Percentiles rank a stretch among this genome's conserved stretches.
These are phyloP conservation scores for Starmerella ratchasimensis DNA, from an alignment of 805 yeast species.

Conservation along the genomic window DNA sequence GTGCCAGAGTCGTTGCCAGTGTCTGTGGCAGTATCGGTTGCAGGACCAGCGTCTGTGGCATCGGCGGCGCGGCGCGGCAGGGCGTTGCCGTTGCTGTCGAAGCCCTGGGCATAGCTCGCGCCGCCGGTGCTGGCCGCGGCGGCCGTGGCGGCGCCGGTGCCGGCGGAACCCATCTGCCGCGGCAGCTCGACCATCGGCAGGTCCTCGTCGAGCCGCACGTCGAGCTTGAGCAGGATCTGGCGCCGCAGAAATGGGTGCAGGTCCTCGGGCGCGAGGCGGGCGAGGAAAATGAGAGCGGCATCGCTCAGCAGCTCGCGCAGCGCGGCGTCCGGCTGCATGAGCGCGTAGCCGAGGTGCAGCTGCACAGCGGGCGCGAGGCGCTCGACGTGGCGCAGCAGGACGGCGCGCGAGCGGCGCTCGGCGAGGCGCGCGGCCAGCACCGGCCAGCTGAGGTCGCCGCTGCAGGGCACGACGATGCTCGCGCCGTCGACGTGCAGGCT, in stretches of 20 bases:
- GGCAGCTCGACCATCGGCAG: slow-evolving; percentile 8
- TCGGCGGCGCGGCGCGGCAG: too few species aligned
- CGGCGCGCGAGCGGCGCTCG: neutral
- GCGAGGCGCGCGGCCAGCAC: slow-evolving; percentile 1
- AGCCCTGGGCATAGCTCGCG: too few species aligned
- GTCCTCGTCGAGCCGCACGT: slow-evolving; percentile 6
- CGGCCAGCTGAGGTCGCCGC: slow-evolving; percentile 7
- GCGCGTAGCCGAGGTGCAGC: slow-evolving; percentile 11
- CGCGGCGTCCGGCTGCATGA: slow-evolving; percentile 5
- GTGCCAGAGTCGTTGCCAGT: too few species aligned
- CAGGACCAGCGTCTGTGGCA: too few species aligned
- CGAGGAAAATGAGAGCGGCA: slow-evolving; percentile 8
- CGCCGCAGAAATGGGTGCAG: slow-evolving; percentile 12
- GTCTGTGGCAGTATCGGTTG: too few species aligned
- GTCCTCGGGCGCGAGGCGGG: slow-evolving; percentile 1
- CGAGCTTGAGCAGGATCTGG: slow-evolving; percentile 13
- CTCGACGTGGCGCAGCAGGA: slow-evolving; percentile 9
- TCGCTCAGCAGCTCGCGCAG: neutral
- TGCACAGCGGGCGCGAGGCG: slow-evolving; percentile 6
- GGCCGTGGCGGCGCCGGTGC: too few species aligned
- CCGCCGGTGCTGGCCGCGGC: too few species aligned
- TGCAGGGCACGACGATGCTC: slow-evolving; percentile 4
- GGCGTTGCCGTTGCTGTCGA: too few species aligned
- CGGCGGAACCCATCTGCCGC: neutral
- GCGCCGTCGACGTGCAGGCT: neutral